Evolutionary conservation across 2,329 filamentous ascomycete genomes (phyloP).

Genomic region (Teratosphaeria epicoccoides): DNA sequence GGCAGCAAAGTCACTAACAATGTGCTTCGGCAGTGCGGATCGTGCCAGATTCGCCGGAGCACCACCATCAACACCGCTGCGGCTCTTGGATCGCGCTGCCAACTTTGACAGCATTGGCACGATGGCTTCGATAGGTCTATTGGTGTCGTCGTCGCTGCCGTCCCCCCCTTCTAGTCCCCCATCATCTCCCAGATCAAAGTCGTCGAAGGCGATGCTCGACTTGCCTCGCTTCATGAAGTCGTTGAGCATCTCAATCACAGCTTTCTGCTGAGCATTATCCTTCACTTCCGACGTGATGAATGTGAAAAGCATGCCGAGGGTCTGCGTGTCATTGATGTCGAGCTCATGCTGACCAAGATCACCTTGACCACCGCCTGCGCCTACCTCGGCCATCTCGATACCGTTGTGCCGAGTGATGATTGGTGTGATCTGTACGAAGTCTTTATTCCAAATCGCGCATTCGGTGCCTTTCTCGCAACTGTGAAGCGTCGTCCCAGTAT

Average conservation of each 20-base stretch:
- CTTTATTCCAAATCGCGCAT: constrained; percentile 41
- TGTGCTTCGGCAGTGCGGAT: constrained; percentile 19
- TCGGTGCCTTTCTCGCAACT: constrained; percentile 69
- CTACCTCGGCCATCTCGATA: constrained; percentile 52
- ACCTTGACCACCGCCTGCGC: constrained; percentile 67
- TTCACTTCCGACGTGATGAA: constrained; percentile 37
- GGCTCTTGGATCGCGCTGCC: constrained; percentile 11
- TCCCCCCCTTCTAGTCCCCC: constrained; percentile 4
- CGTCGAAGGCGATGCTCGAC: constrained; percentile 16
- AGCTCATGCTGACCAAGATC: constrained; percentile 63
- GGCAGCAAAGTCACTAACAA: constrained; percentile 12
- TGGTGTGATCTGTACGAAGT: constrained; percentile 65
- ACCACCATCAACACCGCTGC: too few species aligned
- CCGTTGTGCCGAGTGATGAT: constrained; percentile 52
- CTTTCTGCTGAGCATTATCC: constrained; percentile 24
- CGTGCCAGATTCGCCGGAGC: background rate
- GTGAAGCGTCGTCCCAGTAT: constrained; percentile 56
- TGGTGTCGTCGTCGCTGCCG: constrained; percentile 10
- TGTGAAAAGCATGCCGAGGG: constrained; percentile 43
- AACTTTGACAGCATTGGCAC: constrained; percentile 23
- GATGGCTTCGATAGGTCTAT: constrained; percentile 23
- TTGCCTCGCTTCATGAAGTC: constrained; percentile 9
- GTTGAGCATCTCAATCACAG: constrained; percentile 28
- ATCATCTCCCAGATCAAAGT: constrained; percentile 13
- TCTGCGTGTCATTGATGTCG: constrained; percentile 41